Percentiles rank a stretch among this genome's conserved stretches.
These are phyloP conservation scores for Spathaspora boniae DNA, from an alignment of 805 yeast species.

Conservation along the genomic window DNA sequence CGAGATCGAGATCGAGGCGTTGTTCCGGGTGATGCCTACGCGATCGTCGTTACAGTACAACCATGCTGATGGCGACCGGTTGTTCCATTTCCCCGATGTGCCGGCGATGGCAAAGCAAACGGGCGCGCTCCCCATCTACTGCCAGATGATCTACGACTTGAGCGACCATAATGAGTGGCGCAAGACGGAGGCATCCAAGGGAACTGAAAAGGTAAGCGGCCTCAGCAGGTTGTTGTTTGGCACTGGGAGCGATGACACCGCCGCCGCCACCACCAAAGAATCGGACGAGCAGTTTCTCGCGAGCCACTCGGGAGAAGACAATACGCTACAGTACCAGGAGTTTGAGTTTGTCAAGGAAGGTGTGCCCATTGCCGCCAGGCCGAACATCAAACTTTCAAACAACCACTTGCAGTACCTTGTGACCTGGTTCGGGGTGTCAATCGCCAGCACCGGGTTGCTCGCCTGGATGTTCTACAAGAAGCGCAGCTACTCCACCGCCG, in stretches of 20 bases:
- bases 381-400: conserved; percentile 79
- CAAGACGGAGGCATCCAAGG: conserved; percentile 24
- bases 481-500: conserved; percentile 32
- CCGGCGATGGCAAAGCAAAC: conserved; percentile 72
- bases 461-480: conserved; percentile 28
- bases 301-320: conserved; percentile 20
- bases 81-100: conserved; percentile 79
- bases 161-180: conserved; percentile 59
- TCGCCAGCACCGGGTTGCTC: conserved; percentile 69
- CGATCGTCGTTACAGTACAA: conserved; percentile 66
- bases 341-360: conserved; percentile 70
- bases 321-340: conserved; percentile 38
- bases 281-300: conserved; percentile 17
- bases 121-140: conserved; percentile 67
- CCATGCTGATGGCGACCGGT: conserved; percentile 59
- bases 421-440: conserved; percentile 90
- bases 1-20: conserved; percentile 66
- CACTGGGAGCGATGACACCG: conserved; percentile 24
- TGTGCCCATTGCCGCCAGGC: conserved; percentile 82
- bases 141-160: conserved; percentile 69
- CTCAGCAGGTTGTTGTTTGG: conserved; percentile 3
- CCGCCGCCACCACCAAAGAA: too few relatives aligned
- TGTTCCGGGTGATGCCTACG: conserved; percentile 65
- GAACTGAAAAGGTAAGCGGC: too few relatives aligned
- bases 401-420: conserved; percentile 89